Conservation (phyloP, 371 early-diverging fungal genomes). For the Syncephalastrum contaminatum region DNA sequence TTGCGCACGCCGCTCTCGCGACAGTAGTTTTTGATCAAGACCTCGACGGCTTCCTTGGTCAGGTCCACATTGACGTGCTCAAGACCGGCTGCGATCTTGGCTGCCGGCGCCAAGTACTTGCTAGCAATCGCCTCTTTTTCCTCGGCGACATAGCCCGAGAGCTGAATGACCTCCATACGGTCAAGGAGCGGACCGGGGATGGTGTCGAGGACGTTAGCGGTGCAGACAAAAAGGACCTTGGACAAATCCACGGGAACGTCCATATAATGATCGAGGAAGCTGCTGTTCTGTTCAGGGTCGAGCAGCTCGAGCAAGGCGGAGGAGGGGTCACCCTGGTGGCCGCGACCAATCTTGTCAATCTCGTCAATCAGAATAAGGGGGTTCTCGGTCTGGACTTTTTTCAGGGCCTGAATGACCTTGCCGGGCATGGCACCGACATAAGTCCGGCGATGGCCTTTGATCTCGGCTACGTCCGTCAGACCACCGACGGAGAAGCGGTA, state of each 20-base stretch:
- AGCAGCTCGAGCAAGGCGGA: constrained; percentile 94
- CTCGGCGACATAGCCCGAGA: constrained; percentile 95
- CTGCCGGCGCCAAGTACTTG: constrained; percentile 84
- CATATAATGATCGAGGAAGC: constrained; percentile 98
- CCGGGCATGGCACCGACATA: constrained; percentile 99
- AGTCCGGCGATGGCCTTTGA: constrained; percentile 97
- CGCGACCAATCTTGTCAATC: constrained; percentile 96
- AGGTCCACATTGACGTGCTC: constrained; percentile 71
- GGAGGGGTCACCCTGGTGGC: constrained; percentile 96
- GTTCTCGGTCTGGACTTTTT: constrained; percentile 96
- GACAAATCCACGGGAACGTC: constrained; percentile 97
- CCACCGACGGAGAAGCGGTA: constrained; percentile 97
- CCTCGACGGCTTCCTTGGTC: constrained; percentile 75
- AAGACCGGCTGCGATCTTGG: constrained; percentile 80
- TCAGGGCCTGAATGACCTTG: constrained; percentile 96
- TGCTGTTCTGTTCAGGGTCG: constrained; percentile 95
- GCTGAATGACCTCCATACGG: constrained; percentile 96
- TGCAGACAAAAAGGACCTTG: constrained; percentile 96
- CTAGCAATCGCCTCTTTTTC: constrained; percentile 96
- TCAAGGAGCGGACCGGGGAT: constrained; percentile 96
- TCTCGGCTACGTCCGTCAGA: constrained; percentile 95
- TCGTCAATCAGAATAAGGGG: constrained; percentile 97
- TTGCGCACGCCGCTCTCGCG: constrained; percentile 97
- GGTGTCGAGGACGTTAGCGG: constrained; percentile 94
- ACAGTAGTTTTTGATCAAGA: constrained; percentile 87